These are phyloP conservation scores for Tolypocladium nubicola DNA, from an alignment of 2,329 filamentous ascomycete genomes.

Conservation along the genomic window DNA sequence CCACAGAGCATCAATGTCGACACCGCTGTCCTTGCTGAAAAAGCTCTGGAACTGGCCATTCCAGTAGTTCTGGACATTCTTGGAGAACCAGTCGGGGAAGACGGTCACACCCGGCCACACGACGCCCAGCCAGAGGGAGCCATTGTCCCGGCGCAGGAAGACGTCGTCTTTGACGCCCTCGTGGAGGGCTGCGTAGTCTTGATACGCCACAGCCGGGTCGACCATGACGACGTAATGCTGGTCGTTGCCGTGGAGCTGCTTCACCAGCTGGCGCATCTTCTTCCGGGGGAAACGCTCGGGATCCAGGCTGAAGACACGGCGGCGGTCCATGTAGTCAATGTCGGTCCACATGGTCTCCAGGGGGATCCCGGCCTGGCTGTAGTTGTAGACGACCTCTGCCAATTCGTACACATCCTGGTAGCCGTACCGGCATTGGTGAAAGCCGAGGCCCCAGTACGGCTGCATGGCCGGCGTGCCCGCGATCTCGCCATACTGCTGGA, in stretches of 20 bases:
- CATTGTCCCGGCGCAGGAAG: slow-evolving; percentile 43
- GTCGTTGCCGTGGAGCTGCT: slow-evolving; percentile 53
- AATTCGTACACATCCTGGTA: slow-evolving; percentile 64
- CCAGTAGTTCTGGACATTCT: slow-evolving; percentile 57
- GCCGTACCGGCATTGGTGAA: slow-evolving; percentile 67
- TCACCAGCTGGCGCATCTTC: slow-evolving; percentile 54
- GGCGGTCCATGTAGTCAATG: slow-evolving; percentile 57
- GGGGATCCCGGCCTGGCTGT: slow-evolving; percentile 53
- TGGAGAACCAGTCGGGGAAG: slow-evolving; percentile 69
- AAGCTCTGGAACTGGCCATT: slow-evolving; percentile 54
- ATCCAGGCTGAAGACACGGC: slow-evolving; percentile 51
- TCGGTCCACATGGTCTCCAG: slow-evolving; percentile 68
- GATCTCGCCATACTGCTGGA: slow-evolving; percentile 57
- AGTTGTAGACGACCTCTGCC: slow-evolving; percentile 56
- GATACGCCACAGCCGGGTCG: slow-evolving; percentile 52
- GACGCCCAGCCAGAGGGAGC: slow-evolving; percentile 48
- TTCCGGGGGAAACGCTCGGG: slow-evolving; percentile 55
- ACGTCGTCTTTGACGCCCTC: slow-evolving; percentile 33
- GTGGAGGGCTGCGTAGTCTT: slow-evolving; percentile 32
- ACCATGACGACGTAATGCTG: slow-evolving; percentile 72
- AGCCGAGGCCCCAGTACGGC: slow-evolving; percentile 73
- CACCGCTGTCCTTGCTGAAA: slow-evolving; percentile 51
- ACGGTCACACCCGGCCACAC: slow-evolving; percentile 69
- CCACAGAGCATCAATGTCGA: slow-evolving; percentile 71
- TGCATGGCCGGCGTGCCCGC: slow-evolving; percentile 67